These are phyloP conservation scores for Colletotrichum graminicola DNA, from an alignment of 2,329 filamentous ascomycete genomes.

Conservation along the genomic window DNA sequence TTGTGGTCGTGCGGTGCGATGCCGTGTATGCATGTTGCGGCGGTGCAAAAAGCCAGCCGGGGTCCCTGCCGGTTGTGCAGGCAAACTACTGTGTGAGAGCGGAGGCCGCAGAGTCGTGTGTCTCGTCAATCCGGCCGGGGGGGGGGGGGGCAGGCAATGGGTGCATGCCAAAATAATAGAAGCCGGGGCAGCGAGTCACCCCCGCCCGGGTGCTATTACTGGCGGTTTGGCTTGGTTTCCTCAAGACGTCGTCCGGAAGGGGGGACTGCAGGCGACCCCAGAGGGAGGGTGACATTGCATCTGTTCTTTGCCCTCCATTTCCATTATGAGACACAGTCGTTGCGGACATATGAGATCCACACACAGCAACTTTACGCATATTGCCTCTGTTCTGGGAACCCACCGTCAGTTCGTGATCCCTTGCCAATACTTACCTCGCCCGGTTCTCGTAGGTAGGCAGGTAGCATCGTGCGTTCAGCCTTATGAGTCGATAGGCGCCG, in stretches of 20 bases:
- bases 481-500: slow-evolving; percentile 26
- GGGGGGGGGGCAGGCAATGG: slow-evolving; percentile 17
- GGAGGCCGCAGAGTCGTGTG: slow-evolving; percentile 35
- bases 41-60: slow-evolving; percentile 36
- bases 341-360: slow-evolving; percentile 32
- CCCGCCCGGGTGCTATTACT: slow-evolving; percentile 36
- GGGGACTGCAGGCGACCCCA: slow-evolving; percentile 12
- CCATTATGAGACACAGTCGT: slow-evolving; percentile 26
- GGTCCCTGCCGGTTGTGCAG: slow-evolving; percentile 35
- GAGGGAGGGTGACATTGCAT: slow-evolving; percentile 36
- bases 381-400: slow-evolving; percentile 5
- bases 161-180: not conserved
- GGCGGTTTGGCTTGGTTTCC: slow-evolving; percentile 13
- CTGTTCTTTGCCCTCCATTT: slow-evolving; percentile 30
- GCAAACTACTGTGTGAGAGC: slow-evolving; percentile 33
- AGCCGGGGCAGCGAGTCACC: not conserved
- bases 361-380: slow-evolving; percentile 13
- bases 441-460: not conserved
- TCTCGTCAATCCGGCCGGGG: slow-evolving; percentile 23
- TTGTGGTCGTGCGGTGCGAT: slow-evolving; percentile 22
- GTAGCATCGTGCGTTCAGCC: slow-evolving; percentile 33
- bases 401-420: slow-evolving; percentile 3
- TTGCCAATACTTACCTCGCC: slow-evolving; percentile 6
- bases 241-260: slow-evolving; percentile 17
- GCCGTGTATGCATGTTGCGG: slow-evolving; percentile 32